phyloP scores from a whole-genome alignment of 306 rosid species.

The Hylodesmum podocarpum region DNA sequence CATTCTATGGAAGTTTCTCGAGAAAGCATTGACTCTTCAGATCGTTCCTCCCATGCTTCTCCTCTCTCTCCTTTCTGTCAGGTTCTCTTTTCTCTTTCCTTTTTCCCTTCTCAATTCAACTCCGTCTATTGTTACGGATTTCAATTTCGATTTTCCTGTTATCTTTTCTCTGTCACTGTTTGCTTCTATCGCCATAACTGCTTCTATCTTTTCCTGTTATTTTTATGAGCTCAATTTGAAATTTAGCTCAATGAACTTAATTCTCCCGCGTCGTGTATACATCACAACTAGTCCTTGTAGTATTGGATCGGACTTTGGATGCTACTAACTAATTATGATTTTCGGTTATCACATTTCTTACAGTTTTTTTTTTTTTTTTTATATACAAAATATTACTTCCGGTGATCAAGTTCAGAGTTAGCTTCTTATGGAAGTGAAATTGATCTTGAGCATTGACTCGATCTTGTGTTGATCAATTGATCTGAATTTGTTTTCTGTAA shows the following conservation, averaged over 20 bases:
- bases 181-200: not conserved
- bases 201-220: not conserved
- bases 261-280: not conserved
- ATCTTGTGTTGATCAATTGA: no score
- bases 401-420: no score
- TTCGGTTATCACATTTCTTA: no score
- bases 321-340: not conserved
- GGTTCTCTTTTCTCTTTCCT: slow-evolving; percentile 36
- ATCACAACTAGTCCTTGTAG: not conserved
- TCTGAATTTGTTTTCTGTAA: not conserved
- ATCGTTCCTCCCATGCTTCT: slow-evolving; percentile 84
- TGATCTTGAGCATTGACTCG: no score
- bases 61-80: slow-evolving; percentile 75
- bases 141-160: not conserved
- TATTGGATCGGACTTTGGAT: not conserved
- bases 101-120: not conserved
- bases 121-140: not conserved
- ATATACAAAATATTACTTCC: no score
- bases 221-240: not conserved
- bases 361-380: no score
- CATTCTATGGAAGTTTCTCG: slow-evolving; percentile 88
- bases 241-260: no score
- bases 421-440: no score
- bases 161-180: not conserved
- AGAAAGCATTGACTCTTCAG: slow-evolving; percentile 65